Evolutionary conservation across 1,284 basidiomycete species (phyloP), one percentile per base, ranked within the genome.

Genomic region (Ustilago curta): DNA sequence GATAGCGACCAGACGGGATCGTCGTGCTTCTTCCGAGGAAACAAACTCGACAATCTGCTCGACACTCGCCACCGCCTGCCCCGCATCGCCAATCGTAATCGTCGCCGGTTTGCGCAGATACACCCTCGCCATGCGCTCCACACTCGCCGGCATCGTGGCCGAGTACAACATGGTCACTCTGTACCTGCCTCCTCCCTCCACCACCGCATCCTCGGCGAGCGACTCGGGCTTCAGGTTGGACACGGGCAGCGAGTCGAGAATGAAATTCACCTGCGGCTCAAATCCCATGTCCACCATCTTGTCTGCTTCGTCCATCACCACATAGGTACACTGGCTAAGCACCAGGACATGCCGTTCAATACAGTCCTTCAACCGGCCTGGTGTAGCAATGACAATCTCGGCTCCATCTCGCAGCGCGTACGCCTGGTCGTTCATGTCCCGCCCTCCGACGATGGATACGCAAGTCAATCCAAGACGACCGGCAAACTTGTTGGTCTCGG

Each of bases 241-340:
- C 3, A 89, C 88, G 4, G 97, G 96, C 71, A 99, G 88, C 65
- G 93, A 90, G 85, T 98, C 96, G 55, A 99, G 88, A 78, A 99
- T 99, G 85, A 94, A 97, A 42, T 93, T 94, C 54, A 99, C 87
- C 84, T 96, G 94, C 16, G 89, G 90, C 85, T 99, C 97, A 85
- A 98, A 99, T 11, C 97, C 97, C 32, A 99, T 90, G 83, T 97
- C 91, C 62, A 99, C 94, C 96, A 99, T 98, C 59, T 95, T 90
- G 86, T 99, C 96, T 19, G 97, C 97, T 87, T 99, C 96, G 86
- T 99, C 97, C 94, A 99, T 96, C 72, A 99, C 95, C 56, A 99
- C 91, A 84, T 98, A 99, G 1, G 93, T 93, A 86, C 96, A 98
- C 86, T 99, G 96, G 5, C 92, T 92, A 53, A 99, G 89, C 39